phyloP scores from a whole-genome alignment of 352 stramenopile species.

The Elongisporangium prolatum region DNA sequence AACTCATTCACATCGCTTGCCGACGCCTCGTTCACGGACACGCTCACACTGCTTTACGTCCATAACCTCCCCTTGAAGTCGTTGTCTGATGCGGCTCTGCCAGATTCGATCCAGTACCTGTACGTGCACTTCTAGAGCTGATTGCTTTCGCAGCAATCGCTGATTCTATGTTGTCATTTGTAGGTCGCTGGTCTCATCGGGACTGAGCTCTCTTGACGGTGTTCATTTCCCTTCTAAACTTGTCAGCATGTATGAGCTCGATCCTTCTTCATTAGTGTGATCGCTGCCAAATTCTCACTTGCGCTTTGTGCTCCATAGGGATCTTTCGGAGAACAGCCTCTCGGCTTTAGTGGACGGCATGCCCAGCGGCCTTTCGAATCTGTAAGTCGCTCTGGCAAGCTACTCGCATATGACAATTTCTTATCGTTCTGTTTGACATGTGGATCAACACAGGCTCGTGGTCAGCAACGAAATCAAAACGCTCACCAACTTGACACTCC shows the following conservation, averaged over 20 bases:
- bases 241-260: slow-evolving; percentile 38
- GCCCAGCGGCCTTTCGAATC: slow-evolving; percentile 24
- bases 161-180: not conserved
- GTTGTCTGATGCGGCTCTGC: slow-evolving; percentile 38
- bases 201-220: slow-evolving; percentile 31
- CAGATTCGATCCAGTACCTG: slow-evolving; percentile 34
- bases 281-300: not conserved
- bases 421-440: not conserved
- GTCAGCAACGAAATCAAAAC: slow-evolving; percentile 39
- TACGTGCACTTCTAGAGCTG: slow-evolving; percentile 6
- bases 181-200: slow-evolving; percentile 39
- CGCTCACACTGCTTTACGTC: slow-evolving; percentile 60
- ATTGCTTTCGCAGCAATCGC: not conserved
- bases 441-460: slow-evolving; percentile 15
- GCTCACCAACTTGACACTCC: slow-evolving; percentile 49
- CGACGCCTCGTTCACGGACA: slow-evolving; percentile 33
- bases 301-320: slow-evolving; percentile 16
- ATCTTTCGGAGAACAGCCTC: slow-evolving; percentile 44
- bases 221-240: slow-evolving; percentile 40
- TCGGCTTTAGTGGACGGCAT: slow-evolving; percentile 23
- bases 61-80: slow-evolving; percentile 52
- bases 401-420: not conserved
- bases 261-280: too few relatives aligned
- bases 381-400: slow-evolving; percentile 22
- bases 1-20: slow-evolving; percentile 66